phyloP scores from a whole-genome alignment of 2,329 filamentous ascomycete species.

The Cordyceps pruinosa region DNA sequence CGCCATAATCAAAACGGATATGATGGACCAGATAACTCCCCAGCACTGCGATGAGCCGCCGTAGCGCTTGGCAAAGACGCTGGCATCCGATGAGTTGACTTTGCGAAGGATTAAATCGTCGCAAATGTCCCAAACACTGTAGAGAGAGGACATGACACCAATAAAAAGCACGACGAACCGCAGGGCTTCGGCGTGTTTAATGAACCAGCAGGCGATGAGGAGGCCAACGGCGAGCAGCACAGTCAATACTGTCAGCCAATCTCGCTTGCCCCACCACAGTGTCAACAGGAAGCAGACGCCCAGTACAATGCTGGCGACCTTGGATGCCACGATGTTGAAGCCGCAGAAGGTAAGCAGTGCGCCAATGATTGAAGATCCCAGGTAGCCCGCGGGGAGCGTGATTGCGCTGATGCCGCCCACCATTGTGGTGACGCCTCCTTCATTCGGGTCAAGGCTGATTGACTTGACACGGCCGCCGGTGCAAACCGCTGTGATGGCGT shows the following conservation, averaged over 20 bases:
- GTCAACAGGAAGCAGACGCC: constrained; percentile 71
- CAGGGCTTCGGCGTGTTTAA: constrained; percentile 65
- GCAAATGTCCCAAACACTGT: constrained; percentile 80
- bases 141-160: constrained; percentile 73
- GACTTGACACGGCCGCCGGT: constrained; percentile 69
- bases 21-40: constrained; percentile 71
- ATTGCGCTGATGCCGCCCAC: constrained; percentile 62
- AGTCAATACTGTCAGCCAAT: constrained; percentile 71
- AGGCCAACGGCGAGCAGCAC: constrained; percentile 63
- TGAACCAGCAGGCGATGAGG: constrained; percentile 72
- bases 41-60: constrained; percentile 75
- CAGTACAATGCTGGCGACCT: constrained; percentile 67
- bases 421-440: constrained; percentile 75
- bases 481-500: constrained; percentile 64
- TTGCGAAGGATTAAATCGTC: constrained; percentile 75
- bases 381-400: constrained; percentile 70
- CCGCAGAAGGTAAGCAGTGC: constrained; percentile 72
- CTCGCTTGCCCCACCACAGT: constrained; percentile 71
- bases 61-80: constrained; percentile 70
- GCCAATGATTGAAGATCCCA: constrained; percentile 71
- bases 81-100: constrained; percentile 73
- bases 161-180: constrained; percentile 73
- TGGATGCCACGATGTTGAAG: constrained; percentile 74
- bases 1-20: constrained; percentile 66
- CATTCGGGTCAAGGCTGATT: constrained; percentile 68